Evolutionary conservation across 768 basidiomycete species (phyloP).

Genomic region (Gelatoporia subvermispora): DNA sequence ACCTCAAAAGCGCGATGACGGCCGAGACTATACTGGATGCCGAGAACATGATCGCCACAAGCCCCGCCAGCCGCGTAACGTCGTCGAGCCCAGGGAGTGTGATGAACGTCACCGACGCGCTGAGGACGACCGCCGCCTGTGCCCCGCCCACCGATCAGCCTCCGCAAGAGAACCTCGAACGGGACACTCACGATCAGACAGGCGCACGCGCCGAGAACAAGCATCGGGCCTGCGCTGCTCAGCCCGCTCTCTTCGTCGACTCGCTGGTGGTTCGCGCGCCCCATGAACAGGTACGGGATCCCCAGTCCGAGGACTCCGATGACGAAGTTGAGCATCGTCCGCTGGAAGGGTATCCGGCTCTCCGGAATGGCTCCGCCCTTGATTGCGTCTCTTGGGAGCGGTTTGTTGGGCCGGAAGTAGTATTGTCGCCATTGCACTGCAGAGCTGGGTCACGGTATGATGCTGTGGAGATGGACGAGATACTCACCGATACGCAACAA

Average conservation of each 20-base stretch:
- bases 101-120: conserved; percentile 78
- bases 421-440: conserved; percentile 66
- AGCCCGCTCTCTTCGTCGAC: conserved; percentile 59
- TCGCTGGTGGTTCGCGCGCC: conserved; percentile 43
- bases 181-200: conserved; percentile 22
- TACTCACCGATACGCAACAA: conserved; percentile 61
- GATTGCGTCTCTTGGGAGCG: conserved; percentile 51
- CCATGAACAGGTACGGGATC: conserved; percentile 72
- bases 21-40: conserved; percentile 65
- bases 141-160: background rate
- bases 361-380: conserved; percentile 22
- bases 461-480: background rate
- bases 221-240: conserved; percentile 44
- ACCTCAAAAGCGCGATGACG: conserved; percentile 63
- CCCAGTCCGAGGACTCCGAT: conserved; percentile 67
- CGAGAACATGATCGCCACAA: conserved; percentile 67
- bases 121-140: conserved; percentile 76
- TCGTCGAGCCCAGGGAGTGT: conserved; percentile 71
- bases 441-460: background rate
- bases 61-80: conserved; percentile 55
- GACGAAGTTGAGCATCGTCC: conserved; percentile 52
- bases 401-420: conserved; percentile 64
- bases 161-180: conserved; percentile 3
- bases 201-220: conserved; percentile 57
- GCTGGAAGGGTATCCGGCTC: conserved; percentile 38